Base-by-base conservation (phyloP, 257 asterid species). In the Ilex aquifolium region DNA sequence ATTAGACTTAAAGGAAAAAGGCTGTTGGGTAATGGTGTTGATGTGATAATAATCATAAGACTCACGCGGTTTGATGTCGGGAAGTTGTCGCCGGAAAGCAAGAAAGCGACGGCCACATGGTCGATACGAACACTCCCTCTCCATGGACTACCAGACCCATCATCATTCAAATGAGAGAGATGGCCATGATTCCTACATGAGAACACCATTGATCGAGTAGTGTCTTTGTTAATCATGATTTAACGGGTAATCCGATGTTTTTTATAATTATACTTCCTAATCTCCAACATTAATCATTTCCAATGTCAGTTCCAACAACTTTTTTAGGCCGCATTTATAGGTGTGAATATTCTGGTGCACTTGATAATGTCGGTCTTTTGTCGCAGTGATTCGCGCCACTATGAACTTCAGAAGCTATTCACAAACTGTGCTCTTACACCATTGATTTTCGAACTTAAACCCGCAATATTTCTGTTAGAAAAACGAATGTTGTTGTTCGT, bases 261-360 rank as follows among this genome's bases (percentile, higher is more conserved):
- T 16, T 60, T 51, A 69, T 62, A 52, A 73, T 66, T 74, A 70
- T 69, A 62, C 31, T 53, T 31, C 48, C 46, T 30, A 67, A 65
- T 60, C 59, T 17, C 71, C 73, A 65, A 67, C 82, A 79, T 55
- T 13, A 68, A 67, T 75, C 55, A 65, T 70, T 61, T 49, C 15
- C 30, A 44, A 32, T 61, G 78, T 73, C 78, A 31, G 72, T 76
- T 76, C 61, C 57, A 68, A 36, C 65, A 44, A 72, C 76, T 67
- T 76, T 67, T 76, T 77, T 72, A 69, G 75, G 73, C 58, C 74
- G 14, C 11, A 46, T 48, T 61, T 17, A 54, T 74, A 60, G 74
- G 72, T 69, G 56, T 30, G 68, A 56, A 66, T 62, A 61, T 67
- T 57, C 57, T 49, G 54, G 12, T 49, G 30, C 72, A 32, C 40